A percentile compares a stretch with the other conserved stretches of the same genome.
Evolutionary conservation across 441 rosid species (phyloP).

Genomic region (Pelargonium exstipulatum): DNA sequence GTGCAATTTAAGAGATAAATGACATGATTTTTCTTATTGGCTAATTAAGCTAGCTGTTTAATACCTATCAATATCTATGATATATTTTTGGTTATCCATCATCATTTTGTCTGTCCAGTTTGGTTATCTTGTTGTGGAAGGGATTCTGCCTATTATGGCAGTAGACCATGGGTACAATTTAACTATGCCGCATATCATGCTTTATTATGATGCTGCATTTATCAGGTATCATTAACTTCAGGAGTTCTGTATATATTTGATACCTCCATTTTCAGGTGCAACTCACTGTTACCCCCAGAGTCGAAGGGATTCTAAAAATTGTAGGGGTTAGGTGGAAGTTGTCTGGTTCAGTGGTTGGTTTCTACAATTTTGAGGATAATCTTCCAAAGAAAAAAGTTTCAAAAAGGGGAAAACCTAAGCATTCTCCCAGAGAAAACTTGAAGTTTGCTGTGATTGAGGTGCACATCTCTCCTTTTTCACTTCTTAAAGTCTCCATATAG

Average conservation of each 20-base stretch:
- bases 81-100: not conserved
- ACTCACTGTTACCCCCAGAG: conserved; percentile 72
- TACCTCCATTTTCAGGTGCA: conserved; percentile 52
- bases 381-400: conserved; percentile 42
- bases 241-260: conserved; percentile 12
- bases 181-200: not conserved
- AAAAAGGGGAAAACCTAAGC: conserved; percentile 47
- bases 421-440: conserved; percentile 46
- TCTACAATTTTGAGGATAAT: conserved; percentile 52
- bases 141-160: conserved; percentile 3
- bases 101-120: conserved; percentile 1
- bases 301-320: conserved; percentile 82
- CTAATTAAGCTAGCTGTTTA: not conserved
- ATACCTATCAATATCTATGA: not conserved
- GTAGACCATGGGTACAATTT: conserved; percentile 8
- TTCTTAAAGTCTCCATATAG: conserved; percentile 18
- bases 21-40: conserved; percentile 1
- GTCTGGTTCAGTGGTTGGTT: conserved; percentile 75
- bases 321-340: conserved; percentile 91
- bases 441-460: conserved; percentile 88
- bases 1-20: not conserved
- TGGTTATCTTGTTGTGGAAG: conserved; percentile 2
- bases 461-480: conserved; percentile 17
- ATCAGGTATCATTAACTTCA: conserved; percentile 8
- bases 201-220: conserved; percentile 1